Conservation (phyloP, 257 asterid genomes). For the Capsicum baccatum region DNA sequence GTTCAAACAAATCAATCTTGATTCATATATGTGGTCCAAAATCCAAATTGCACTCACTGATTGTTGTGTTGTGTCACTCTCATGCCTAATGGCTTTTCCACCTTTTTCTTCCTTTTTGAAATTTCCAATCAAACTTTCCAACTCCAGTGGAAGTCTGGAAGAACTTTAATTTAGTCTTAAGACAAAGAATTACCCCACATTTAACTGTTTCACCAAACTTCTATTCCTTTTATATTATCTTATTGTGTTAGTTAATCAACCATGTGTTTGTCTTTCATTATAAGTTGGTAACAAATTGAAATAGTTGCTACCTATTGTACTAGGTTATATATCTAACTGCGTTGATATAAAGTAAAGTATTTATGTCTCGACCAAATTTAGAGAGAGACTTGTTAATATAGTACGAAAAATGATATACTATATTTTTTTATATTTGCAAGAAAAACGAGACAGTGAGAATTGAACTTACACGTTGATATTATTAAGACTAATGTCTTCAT, state of each 20-base stretch:
- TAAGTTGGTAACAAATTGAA: not conserved
- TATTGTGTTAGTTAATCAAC: not conserved
- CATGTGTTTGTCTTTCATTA: not conserved
- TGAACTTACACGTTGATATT: not conserved
- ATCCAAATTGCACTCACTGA: not conserved
- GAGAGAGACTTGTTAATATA: not conserved
- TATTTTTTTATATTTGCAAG: too few species aligned
- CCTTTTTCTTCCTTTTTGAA: not conserved
- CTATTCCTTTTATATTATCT: not conserved
- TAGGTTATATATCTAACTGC: not conserved
- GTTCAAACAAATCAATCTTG: not conserved
- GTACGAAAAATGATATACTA: not conserved
- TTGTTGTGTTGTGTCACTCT: conserved; percentile 6
- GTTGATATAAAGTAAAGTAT: not conserved
- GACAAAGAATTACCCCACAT: not conserved
- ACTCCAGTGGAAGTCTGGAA: not conserved
- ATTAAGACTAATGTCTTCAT: too few species aligned
- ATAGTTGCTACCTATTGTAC: not conserved
- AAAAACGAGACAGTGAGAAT: not conserved
- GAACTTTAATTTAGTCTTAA: not conserved
- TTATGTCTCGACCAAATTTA: not conserved
- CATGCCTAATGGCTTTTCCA: not conserved
- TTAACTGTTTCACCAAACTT: conserved; percentile 25
- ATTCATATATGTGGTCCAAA: conserved; percentile 5
- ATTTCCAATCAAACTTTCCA: not conserved